A percentile compares a stretch with the other conserved stretches of the same genome.
Conservation (phyloP, 345 rosid genomes). For the Barbarea vulgaris region DNA sequence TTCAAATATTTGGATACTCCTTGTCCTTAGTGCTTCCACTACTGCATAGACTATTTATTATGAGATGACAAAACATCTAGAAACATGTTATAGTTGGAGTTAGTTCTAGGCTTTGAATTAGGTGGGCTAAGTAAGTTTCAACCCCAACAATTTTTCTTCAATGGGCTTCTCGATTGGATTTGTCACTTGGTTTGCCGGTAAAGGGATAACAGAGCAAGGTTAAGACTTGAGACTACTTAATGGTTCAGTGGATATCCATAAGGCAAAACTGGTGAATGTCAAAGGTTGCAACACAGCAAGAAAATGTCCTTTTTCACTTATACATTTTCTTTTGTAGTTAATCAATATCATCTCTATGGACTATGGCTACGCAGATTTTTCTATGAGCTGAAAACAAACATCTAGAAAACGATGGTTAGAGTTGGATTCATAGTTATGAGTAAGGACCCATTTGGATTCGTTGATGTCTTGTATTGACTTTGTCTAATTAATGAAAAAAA, state of each 20-base stretch:
- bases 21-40: too few species aligned
- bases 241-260: neutral
- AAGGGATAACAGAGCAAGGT: too few species aligned
- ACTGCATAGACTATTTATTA: neutral
- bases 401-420: too few species aligned
- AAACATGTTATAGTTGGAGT: neutral
- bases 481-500: neutral
- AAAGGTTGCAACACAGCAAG: too few species aligned
- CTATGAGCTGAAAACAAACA: too few species aligned
- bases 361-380: too few species aligned
- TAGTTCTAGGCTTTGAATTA: neutral
- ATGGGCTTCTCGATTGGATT: neutral
- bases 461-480: neutral
- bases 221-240: too few species aligned
- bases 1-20: neutral
- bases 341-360: too few species aligned
- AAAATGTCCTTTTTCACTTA: too few species aligned
- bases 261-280: neutral
- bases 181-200: neutral
- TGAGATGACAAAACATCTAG: neutral
- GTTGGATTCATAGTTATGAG: neutral
- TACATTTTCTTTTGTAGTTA: too few species aligned
- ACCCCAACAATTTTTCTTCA: neutral
- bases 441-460: too few species aligned
- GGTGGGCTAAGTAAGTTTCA: neutral